phyloP scores from a whole-genome alignment of 139 green algal species.

The Cymbomonas tetramitiformis region DNA sequence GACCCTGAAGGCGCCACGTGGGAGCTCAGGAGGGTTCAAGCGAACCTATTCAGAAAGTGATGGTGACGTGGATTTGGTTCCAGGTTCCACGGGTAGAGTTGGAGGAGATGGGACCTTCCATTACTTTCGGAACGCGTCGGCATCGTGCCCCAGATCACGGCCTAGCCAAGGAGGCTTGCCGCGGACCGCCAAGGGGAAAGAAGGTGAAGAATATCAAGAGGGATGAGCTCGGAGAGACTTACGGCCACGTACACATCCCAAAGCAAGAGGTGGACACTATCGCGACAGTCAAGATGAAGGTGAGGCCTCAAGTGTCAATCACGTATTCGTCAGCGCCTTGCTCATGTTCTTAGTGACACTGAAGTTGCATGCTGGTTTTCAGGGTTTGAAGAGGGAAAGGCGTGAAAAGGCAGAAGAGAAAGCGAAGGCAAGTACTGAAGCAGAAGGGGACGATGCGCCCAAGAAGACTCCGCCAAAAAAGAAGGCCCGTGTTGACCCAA shows the following conservation, averaged over 20 bases:
- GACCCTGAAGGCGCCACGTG: no score
- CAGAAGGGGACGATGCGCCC: no score
- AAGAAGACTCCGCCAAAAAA: no score
- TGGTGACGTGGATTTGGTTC: no score
- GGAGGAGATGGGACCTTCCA: constrained; percentile 57
- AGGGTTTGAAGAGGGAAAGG: constrained; percentile 7
- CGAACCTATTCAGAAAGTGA: no score
- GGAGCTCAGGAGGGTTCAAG: no score
- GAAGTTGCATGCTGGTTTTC: no score
- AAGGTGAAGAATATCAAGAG: constrained; percentile 8
- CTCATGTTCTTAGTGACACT: no score
- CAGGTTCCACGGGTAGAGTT: constrained; percentile 54
- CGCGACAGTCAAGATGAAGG: neutral
- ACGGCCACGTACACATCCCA: constrained; percentile 10
- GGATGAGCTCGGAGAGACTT: neutral
- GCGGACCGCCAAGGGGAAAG: neutral
- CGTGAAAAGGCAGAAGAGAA: neutral
- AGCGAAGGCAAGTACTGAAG: no score
- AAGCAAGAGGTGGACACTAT: constrained; percentile 12
- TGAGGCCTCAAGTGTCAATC: no score
- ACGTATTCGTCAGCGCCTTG: no score
- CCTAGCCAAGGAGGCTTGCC: constrained; percentile 56
- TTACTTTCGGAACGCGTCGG: constrained; percentile 54
- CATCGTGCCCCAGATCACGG: constrained; percentile 40
- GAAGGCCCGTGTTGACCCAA: no score